Evolutionary conservation across 176 grass and related monocot genomes (phyloP), one percentile per base, ranked within the genome.

Genomic region (Otatea glauca): DNA sequence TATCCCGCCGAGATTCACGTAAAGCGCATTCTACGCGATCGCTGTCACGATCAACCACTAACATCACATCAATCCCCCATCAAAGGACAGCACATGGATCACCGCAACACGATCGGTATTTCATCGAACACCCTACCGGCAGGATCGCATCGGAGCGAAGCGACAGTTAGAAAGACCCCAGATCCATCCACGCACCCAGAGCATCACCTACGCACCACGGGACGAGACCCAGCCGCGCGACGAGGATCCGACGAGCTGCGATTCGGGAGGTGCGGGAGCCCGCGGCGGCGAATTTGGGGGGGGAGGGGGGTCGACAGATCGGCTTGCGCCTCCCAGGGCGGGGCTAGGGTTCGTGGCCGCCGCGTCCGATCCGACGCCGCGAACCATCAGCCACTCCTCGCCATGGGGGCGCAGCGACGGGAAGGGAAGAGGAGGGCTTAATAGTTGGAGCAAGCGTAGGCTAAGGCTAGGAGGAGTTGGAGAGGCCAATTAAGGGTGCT

Each of bases 341-440:
- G 23, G 48, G 50, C 76, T 41, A 29, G 41, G 61, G 62, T 41
- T 75, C 16, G 70, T 48, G 48, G 25, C 76, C 20, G 59, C 87
- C 68, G 60, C 68, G 87, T 41, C 48, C 68, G 27, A 84, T 79
- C 81, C 68, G 35, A 48, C 45, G 48, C 49, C 29, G 75, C 38
- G 21, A 78, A 63, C 67, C 75, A 84, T 79, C 67, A 80, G 85
- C 32, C 69, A 59, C 60, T 45, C 2, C 16, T 68, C 6, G 42
- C 72, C 86, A 83, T 83, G 50, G 29, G 37, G n/a, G 11, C 12
- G 70, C 20, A 25, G 16, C 20, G 75, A 21, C 0, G 7, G 41
- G 65, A 9, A 61, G 50, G 3, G 11, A 66, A 0, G 68, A 10
- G 23, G n/a, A 49, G 53, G 47, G 58, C 9, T 50, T 35, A 9